Evolutionary conservation across 139 green algal genomes (phyloP).

Genomic region (Medakamo hakoo): DNA sequence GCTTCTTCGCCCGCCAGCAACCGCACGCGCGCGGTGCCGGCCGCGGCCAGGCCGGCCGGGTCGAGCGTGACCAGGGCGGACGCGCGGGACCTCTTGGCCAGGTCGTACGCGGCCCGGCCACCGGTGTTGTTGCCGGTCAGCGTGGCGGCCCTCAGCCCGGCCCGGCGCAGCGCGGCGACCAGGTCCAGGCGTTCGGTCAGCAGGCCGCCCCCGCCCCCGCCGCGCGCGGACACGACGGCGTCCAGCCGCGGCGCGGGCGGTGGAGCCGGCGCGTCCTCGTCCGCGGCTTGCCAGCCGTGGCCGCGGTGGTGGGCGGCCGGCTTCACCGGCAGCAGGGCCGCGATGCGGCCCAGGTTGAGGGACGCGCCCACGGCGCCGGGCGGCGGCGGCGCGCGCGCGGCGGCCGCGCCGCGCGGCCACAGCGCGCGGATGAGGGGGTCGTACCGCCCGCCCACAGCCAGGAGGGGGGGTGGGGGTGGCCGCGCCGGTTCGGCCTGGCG

Average conservation of each 20-base stretch:
- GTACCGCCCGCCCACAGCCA: neutral
- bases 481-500: no score
- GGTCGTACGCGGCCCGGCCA: neutral
- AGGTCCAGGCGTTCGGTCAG: neutral
- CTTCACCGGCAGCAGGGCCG: no score
- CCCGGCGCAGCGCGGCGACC: neutral
- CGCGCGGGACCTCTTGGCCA: neutral
- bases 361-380: neutral
- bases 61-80: neutral
- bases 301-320: neutral
- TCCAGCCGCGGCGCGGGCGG: neutral
- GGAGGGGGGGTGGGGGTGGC: neutral
- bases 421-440: neutral
- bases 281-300: no score
- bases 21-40: neutral
- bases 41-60: neutral
- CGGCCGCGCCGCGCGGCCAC: neutral
- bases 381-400: no score
- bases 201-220: neutral
- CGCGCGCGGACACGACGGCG: neutral
- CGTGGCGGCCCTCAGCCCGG: neutral
- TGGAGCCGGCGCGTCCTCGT: neutral
- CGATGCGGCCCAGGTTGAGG: neutral
- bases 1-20: neutral
- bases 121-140: no score